These are phyloP conservation scores for Acer negundo DNA, from an alignment of 345 rosid species.

Conservation along the genomic window DNA sequence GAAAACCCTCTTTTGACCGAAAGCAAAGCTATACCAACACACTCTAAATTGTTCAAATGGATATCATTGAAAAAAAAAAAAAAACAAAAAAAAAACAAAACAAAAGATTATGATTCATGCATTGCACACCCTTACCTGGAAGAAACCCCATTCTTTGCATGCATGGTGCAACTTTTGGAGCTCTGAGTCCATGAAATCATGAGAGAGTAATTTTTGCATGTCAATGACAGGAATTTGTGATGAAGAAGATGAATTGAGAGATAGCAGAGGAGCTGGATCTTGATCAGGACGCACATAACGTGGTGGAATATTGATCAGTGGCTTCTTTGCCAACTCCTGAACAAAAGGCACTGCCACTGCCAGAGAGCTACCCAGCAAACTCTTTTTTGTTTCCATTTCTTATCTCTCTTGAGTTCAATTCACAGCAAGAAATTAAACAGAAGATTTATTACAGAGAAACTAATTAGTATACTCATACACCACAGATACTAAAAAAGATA, in stretches of 20 bases:
- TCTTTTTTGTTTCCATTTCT: background rate
- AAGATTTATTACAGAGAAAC: too few species aligned
- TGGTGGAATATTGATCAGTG: conserved; percentile 2
- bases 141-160: conserved; percentile 31
- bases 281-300: conserved; percentile 9
- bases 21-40: too few species aligned
- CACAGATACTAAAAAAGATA: too few species aligned
- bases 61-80: too few species aligned
- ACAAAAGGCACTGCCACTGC: conserved; percentile 11
- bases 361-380: background rate
- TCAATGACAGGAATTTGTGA: conserved; percentile 22
- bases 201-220: conserved; percentile 14
- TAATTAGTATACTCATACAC: too few species aligned
- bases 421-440: background rate
- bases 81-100: too few species aligned
- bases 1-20: too few species aligned
- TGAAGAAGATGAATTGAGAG: background rate
- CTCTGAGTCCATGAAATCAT: conserved; percentile 12
- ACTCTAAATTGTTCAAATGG: too few species aligned
- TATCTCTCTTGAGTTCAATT: background rate
- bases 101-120: too few species aligned
- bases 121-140: conserved; percentile 9
- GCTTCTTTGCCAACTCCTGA: conserved; percentile 13
- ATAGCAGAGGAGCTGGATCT: background rate
- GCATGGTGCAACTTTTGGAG: conserved; percentile 25